These are phyloP conservation scores for Ogataea angusta DNA, from an alignment of 805 yeast genomes.

Conservation along the genomic window DNA sequence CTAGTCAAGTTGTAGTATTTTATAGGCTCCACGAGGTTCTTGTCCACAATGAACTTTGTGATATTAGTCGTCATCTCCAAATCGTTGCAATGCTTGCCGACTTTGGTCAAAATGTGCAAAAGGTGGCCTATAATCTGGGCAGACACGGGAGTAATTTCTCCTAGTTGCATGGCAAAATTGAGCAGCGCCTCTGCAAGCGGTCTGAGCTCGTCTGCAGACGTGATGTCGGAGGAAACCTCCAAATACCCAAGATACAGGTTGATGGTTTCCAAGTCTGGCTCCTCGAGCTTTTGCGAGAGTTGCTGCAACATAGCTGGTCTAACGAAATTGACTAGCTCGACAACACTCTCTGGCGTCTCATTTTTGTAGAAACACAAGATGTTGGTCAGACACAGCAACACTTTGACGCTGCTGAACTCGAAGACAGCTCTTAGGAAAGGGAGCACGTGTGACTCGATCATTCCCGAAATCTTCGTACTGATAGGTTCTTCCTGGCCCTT, in stretches of 20 bases:
- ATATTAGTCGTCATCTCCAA: slow-evolving; percentile 18
- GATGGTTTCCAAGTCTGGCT: slow-evolving; percentile 15
- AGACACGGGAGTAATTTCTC: slow-evolving; percentile 9
- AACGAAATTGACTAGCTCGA: slow-evolving; percentile 9
- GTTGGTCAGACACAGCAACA: slow-evolving; percentile 69
- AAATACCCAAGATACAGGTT: slow-evolving; percentile 20
- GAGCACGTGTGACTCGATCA: slow-evolving; percentile 14
- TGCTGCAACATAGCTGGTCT: slow-evolving; percentile 9
- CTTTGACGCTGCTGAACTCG: slow-evolving; percentile 50
- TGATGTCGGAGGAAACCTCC: slow-evolving; percentile 13
- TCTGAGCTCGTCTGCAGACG: slow-evolving; percentile 3
- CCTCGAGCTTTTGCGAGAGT: slow-evolving; percentile 3
- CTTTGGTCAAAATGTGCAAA: slow-evolving; percentile 24
- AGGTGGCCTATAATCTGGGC: slow-evolving; percentile 20
- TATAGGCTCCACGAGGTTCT: slow-evolving; percentile 21
- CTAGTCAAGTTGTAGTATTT: slow-evolving; percentile 12
- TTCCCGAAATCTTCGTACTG: slow-evolving; percentile 12
- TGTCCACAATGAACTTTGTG: slow-evolving; percentile 27
- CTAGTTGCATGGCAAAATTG: slow-evolving; percentile 3
- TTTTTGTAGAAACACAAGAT: slow-evolving; percentile 38
- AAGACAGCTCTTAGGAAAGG: slow-evolving; percentile 40
- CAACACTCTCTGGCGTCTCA: slow-evolving; percentile 24
- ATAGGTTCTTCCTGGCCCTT: slow-evolving; percentile 23
- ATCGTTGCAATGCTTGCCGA: slow-evolving; percentile 24
- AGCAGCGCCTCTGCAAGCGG: slow-evolving; percentile 4